Evolutionary conservation across 2,329 filamentous ascomycete genomes (phyloP), one percentile per base, ranked within the genome.

Genomic region (Ophiostoma populinum): DNA sequence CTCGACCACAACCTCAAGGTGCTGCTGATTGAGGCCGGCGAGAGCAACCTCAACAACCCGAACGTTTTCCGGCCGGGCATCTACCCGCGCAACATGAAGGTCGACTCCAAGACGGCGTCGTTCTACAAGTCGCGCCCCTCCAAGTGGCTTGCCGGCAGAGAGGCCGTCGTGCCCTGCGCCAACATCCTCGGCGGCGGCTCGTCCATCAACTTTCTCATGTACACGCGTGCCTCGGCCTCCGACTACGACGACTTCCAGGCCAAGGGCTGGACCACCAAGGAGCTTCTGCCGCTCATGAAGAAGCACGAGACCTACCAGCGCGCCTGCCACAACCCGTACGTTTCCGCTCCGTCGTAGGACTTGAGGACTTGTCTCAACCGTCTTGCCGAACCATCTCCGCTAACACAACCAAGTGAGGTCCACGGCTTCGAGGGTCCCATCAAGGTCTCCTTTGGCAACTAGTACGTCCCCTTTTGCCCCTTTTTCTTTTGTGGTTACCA

Each of bases 141-240:
- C 0, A 70, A 79, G 53, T 78, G 70, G 62, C 69, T 86, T 18
- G 68, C 66, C 44, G 78, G 78, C 12, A 66, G 78, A 30, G 70
- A 71, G 48, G 78, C 78, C 16, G 66, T 82, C 30, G 78, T 85
- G n/a, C 79, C 78, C 1, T 75, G 69, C 45, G 78, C 78, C 24
- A 72, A 83, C 43, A 63, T 83, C 24, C 59, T 85, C 1, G 78
- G 78, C 9, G 76, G 75, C 17, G 75, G 75, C 8, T 79, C 73
- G 2, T 79, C 72, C 7, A 80, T 83, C 55, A 83, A 83, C 55
- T 82, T 82, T 47, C 77, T 82, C 71, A 80, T 79, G 73, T 80
- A 80, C 57, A 80, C 75, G 15, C 65, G 75, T 45, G 75, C 75
- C 16, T 78, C 72, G 2, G 73, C 72, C 6, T 78, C 73, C 0